Evolutionary conservation across 176 grass and related monocot species (phyloP), one percentile per base, ranked within the genome.

Genomic region (Oryza meridionalis): DNA sequence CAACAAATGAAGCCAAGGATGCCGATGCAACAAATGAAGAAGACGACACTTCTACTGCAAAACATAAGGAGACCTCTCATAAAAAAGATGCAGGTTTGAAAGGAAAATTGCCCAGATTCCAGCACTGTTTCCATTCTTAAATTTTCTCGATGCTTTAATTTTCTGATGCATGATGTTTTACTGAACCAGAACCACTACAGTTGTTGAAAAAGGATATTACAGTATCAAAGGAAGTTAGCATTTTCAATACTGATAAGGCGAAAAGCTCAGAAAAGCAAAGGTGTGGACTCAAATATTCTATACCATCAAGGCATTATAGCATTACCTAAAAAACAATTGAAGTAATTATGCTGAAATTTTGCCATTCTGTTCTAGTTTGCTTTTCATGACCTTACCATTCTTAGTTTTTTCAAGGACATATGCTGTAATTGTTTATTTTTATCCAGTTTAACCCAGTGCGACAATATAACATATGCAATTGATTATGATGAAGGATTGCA

Each of bases 221-320:
- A 44, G 37, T 64, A 68, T 50, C 31, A 8, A 84, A 88, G 70
- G 70, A 81, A 69, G 65, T 62, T 74, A 78, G 65, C 59, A 44
- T 77, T 82, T 68, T 21, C 2, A 15, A 81, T 22, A 21, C 45
- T 16, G 77, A 90, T 87, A 82, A 92, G 84, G 26, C 66, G 45
- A 89, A 85, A 45, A 89, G 75, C 89, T 94, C 89, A 81, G 91
- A 98, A 87, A 98, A 96, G 67, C 93, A 98, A 92, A 96, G 96
- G 93, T 98, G 66, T 83, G 61, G 17, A 16, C 64, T 79, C 3
- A 26, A 51, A 64, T 70, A 49, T 47, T 80, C 50, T 89, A 67
- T 83, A 75, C 79, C 62, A 14, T 72, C 32, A 73, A 77, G 44
- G 12, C 43, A 19, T 22, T 66, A 75, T 8, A 64, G 42, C 59